Evolutionary conservation across 352 stramenopile species (phyloP), one percentile per base, ranked within the genome.

Genomic region (Phytopythium boreale): DNA sequence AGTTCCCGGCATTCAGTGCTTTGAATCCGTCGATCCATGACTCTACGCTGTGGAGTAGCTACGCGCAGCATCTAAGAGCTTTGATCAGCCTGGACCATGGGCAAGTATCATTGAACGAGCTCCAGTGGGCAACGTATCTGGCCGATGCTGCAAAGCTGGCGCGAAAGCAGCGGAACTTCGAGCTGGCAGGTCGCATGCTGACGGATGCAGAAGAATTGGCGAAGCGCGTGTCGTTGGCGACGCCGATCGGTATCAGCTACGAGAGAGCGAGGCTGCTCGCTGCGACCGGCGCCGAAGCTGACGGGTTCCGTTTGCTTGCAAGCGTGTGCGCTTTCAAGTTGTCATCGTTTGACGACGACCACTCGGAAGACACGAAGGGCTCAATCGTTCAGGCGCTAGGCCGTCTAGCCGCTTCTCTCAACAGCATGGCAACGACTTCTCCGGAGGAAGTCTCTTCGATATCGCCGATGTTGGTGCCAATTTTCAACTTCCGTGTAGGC

Each of bases 81-180:
- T 12, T 52, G 11, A 36, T 10, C 34, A 29, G 43, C 22, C 26
- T 15, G 15, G 5, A 12, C 22, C n/a, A 12, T 11, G 29, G 26
- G 2, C 17, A 27, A 36, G 34, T 51, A 19, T 17, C 11, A 31
- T n/a, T 29, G 5, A 10, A 46, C 46, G 24, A 22, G 68, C 4
- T 14, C 15, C 26, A 43, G 10, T 37, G 26, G 24, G 19, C 24
- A 20, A 53, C 67, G 14, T 59, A 75, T 51, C 52, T 88, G 15
- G 46, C 77, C 14, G 41, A 66, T 34, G 53, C 87, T 62, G 74
- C 80, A 12, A 72, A 62, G 46, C 66, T 90, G 46, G 77, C 83
- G 5, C 73, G 79, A 22, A 83, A 79, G 49, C 83, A 90, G 39
- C 60, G 69, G 64, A 92, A 92, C 57, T 78, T 81, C 41, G 24